phyloP scores from a whole-genome alignment of 2,329 filamentous ascomycete species.

The Ceratocystis cubensis region DNA sequence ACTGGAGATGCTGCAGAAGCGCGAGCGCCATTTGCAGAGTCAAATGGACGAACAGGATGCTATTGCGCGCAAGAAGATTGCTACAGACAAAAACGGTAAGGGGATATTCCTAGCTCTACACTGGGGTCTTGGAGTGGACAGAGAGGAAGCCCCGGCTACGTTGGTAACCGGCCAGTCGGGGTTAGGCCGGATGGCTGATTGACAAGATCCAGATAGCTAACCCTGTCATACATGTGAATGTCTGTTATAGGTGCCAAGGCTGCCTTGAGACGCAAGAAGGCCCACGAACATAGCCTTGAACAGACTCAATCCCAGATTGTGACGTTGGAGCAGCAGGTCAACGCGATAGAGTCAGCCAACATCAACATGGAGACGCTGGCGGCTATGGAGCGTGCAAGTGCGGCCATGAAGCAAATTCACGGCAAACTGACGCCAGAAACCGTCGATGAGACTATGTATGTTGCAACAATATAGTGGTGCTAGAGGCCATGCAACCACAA shows the following conservation, averaged over 20 bases:
- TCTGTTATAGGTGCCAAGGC: constrained; percentile 64
- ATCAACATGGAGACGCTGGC: constrained; percentile 95
- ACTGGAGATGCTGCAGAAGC: constrained; percentile 94
- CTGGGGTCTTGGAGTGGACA: too few species aligned
- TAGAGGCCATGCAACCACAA: background rate
- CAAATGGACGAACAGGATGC: constrained; percentile 90
- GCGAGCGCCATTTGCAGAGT: constrained; percentile 77
- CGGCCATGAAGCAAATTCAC: constrained; percentile 89
- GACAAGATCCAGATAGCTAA: background rate
- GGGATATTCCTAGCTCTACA: constrained; percentile 19
- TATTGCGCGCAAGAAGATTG: constrained; percentile 78
- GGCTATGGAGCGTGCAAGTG: constrained; percentile 82
- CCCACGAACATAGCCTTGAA: constrained; percentile 79
- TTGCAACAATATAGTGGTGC: constrained; percentile 24
- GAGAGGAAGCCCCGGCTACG: background rate
- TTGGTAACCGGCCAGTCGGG: background rate
- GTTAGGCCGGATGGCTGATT: background rate
- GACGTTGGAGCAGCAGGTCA: constrained; percentile 89
- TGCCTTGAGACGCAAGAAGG: constrained; percentile 87
- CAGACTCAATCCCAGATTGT: constrained; percentile 82
- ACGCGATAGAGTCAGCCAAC: constrained; percentile 92
- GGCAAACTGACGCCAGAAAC: constrained; percentile 82
- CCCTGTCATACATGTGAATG: background rate
- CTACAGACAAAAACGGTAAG: constrained; percentile 81
- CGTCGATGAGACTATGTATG: constrained; percentile 89